Conservation (phyloP, 371 early-diverging fungal species). For the Phascolomyces articulosus region DNA sequence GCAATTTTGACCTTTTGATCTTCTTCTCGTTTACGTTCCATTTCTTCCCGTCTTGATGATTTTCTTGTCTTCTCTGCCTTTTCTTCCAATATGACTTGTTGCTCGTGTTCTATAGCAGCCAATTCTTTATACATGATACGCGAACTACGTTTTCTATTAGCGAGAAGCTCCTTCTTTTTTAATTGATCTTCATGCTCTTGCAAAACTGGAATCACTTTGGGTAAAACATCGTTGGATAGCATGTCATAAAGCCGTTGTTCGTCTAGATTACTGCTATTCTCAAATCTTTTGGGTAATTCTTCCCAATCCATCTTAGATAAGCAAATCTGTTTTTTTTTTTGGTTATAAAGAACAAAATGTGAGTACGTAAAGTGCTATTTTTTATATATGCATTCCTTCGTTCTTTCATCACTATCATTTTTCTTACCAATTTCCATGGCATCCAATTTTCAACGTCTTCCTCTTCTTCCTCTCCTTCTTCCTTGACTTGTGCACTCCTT, state of each 20-base stretch:
- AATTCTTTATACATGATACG: slow-evolving; percentile 63
- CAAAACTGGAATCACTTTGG: slow-evolving; percentile 61
- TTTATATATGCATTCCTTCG: not conserved
- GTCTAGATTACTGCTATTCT: slow-evolving; percentile 49
- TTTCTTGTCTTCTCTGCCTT: slow-evolving; percentile 8
- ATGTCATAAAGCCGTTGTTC: slow-evolving; percentile 62
- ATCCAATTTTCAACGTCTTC: slow-evolving; percentile 37
- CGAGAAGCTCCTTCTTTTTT: slow-evolving; percentile 56
- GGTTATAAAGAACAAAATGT: not conserved
- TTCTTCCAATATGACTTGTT: slow-evolving; percentile 17
- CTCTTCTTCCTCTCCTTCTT: slow-evolving; percentile 23
- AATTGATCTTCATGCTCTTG: slow-evolving; percentile 56
- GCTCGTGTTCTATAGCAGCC: slow-evolving; percentile 50
- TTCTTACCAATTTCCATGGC: slow-evolving; percentile 49
- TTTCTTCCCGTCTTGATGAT: slow-evolving; percentile 43
- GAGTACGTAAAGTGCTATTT: not conserved
- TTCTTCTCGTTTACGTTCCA: slow-evolving; percentile 33
- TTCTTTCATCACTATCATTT: not conserved
- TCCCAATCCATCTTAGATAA: slow-evolving; percentile 63
- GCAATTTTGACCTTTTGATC: slow-evolving; percentile 36
- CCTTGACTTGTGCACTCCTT: slow-evolving; percentile 27
- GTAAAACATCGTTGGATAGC: slow-evolving; percentile 59
- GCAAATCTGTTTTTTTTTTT: slow-evolving; percentile 48
- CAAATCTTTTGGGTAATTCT: slow-evolving; percentile 56
- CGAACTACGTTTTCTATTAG: slow-evolving; percentile 69